A percentile compares a stretch with the other conserved stretches of the same genome.
Evolutionary conservation across 208 protist genomes (phyloP).

Genomic region (Wallacemonas sp.): DNA sequence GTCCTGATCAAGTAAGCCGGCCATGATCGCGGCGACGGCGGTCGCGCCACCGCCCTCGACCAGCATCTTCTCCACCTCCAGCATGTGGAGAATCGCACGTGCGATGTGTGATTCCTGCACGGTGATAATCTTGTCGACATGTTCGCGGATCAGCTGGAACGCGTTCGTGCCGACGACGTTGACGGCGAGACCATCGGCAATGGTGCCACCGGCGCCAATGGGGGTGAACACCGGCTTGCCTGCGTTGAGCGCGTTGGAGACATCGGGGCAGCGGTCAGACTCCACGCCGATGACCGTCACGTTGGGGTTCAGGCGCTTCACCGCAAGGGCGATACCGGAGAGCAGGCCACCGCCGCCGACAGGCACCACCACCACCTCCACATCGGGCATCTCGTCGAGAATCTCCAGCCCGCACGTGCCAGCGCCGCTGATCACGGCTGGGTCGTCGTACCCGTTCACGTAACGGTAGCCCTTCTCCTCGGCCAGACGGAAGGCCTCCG

Average conservation of each 20-base stretch:
- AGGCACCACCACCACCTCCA: slow-evolving; percentile 87
- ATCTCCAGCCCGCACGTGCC: slow-evolving; percentile 91
- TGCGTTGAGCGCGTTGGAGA: slow-evolving; percentile 47
- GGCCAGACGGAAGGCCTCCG: slow-evolving; percentile 39
- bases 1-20: slow-evolving; percentile 43
- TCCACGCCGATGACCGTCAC: slow-evolving; percentile 87
- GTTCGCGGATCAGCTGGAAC: slow-evolving; percentile 61
- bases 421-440: slow-evolving; percentile 78
- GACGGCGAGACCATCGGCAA: slow-evolving; percentile 93
- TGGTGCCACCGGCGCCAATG: slow-evolving; percentile 49
- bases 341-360: slow-evolving; percentile 90
- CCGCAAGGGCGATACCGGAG: slow-evolving; percentile 76
- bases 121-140: slow-evolving; percentile 75
- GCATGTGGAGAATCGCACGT: slow-evolving; percentile 77
- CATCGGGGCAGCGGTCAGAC: slow-evolving; percentile 56
- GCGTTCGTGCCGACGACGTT: slow-evolving; percentile 70
- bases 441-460: slow-evolving; percentile 92
- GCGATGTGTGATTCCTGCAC: slow-evolving; percentile 79
- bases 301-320: slow-evolving; percentile 78
- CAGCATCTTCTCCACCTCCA: slow-evolving; percentile 90
- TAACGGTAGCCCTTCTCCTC: slow-evolving; percentile 47
- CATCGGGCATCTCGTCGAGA: slow-evolving; percentile 76
- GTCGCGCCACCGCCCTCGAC: slow-evolving; percentile 85
- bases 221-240: slow-evolving; percentile 53
- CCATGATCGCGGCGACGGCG: slow-evolving; percentile 72